Evolutionary conservation across 1,284 basidiomycete genomes (phyloP), one percentile per base, ranked within the genome.

Genomic region (Pholiota adiposa): DNA sequence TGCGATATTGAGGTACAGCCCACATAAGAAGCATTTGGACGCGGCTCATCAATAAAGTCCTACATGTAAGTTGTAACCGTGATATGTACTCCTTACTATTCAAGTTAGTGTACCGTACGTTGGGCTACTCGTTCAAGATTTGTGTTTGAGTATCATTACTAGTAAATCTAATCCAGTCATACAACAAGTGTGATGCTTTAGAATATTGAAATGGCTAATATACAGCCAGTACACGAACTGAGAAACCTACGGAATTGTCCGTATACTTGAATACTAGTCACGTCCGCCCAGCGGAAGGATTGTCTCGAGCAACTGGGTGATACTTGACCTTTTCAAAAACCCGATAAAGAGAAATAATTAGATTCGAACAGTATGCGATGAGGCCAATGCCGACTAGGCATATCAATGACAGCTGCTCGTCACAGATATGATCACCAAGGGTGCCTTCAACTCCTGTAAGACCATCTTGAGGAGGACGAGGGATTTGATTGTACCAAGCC

Each of bases 241-340:
- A 62, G 48, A 41, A 62, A 56, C 21, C 63, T 64, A 25, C 66
- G 12, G 12, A 31, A 69, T 19, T n/a, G 36, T 36, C 40, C 25
- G 36, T 25, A n/a, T 29, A n/a, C 12, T n/a, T 25, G 19, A 36
- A 5, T 36, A 25, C 16, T 41, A 27, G 23, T 62, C 44, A 64
- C 62, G 53, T 58, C 53, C 62, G 53, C 48, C 55, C 33, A 23
- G 19, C 31, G 16, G 54, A 38, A 12, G 21, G 44, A 27, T 25
- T 46, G 27, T n/a, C 43, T 14, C 46, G 52, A 27, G 25, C 58
- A 54, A 43, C 49, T 46, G 75, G 74, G 52, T 76, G 78, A 63
- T 79, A 87, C 74, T 93, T 93, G 63, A 94, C 90, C 76, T 94
- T 94, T 72, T 93, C 89, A 66, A 95, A 93, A 62, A 95, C 93